Evolutionary conservation across 495 filamentous ascomycete species (phyloP), one percentile per base, ranked within the genome.

Genomic region (Penicillium simplicissimum): DNA sequence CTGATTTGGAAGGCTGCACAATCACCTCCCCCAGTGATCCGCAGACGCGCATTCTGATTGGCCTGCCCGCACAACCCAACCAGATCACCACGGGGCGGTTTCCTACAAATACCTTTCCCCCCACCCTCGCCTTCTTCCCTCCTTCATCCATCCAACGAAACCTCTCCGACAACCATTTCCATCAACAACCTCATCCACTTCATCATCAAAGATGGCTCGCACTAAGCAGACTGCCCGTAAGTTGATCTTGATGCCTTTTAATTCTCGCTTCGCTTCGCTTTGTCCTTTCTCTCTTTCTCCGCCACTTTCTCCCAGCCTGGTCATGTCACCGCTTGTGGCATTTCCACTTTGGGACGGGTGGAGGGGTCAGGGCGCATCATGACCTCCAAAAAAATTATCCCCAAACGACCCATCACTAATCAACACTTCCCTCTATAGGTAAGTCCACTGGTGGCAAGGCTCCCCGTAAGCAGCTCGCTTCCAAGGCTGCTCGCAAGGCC

Each of bases 211-310:
- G 84, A 98, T 99, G 95, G 95, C 95, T 74, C 91, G 95, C 79
- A 99, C 95, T 71, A 99, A 98, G 91, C 95, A 98, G 84, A 98
- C 95, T 81, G 95, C 95, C 78, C 95, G 95, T 88, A 91, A 88
- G 87, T 87, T 62, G 10, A 31, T 45, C 58, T 58, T 62, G 38
- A 55, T 43, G 9, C 15, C 43, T 13, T 23, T 35, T 5, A 31
- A 47, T 19, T 15, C 17, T 47, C 15, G 11, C 60, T 70, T 25
- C 58, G 57, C 68, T 65, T 60, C n/a, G n/a, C n/a, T n/a, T n/a
- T n/a, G n/a, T n/a, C n/a, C n/a, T n/a, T n/a, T n/a, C n/a, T n/a
- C 58, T 59, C 59, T 65, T 67, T 56, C 57, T 59, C 49, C 55
- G 23, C 64, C 61, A 57, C 62, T 52, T 69, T 10, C 19, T 3